phyloP scores from a whole-genome alignment of 441 rosid species.

The Brassica balearica region DNA sequence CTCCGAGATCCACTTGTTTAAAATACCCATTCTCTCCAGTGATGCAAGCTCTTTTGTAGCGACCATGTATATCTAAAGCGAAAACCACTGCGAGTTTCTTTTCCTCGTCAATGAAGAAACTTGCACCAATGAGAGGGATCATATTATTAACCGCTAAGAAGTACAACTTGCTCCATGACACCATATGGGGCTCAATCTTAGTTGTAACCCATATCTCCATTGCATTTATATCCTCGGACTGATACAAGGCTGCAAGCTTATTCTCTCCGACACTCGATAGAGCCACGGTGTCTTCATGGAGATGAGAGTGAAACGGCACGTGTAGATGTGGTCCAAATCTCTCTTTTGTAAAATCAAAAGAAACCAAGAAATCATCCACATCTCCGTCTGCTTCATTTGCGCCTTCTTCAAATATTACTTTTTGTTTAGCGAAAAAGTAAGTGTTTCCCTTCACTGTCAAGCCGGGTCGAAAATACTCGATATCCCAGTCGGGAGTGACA shows the following conservation, averaged over 20 bases:
- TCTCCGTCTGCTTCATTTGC: not conserved
- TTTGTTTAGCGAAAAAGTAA: not conserved
- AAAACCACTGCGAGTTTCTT: not conserved
- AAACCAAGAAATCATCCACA: not conserved
- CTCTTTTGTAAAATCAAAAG: not conserved
- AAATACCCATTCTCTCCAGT: not conserved
- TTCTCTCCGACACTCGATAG: not conserved
- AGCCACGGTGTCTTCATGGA: not conserved
- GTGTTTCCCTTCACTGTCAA: conserved; percentile 1
- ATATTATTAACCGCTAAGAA: not conserved
- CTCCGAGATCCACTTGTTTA: not conserved
- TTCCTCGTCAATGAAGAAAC: not conserved
- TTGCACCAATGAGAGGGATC: not conserved
- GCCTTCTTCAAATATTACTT: not conserved
- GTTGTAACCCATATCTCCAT: conserved; percentile 1
- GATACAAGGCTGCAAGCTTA: not conserved
- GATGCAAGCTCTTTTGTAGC: not conserved
- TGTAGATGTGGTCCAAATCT: not conserved
- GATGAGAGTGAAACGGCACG: not conserved
- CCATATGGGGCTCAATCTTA: not conserved
- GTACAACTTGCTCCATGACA: not conserved
- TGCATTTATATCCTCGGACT: not conserved
- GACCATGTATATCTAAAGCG: not conserved
- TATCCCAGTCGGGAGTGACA: not conserved
- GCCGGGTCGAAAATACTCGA: not conserved